Percentiles rank a stretch among this genome's conserved stretches.
Evolutionary conservation across 78 protist genomes (phyloP).

Genomic region (Speleostelium caveatum): DNA sequence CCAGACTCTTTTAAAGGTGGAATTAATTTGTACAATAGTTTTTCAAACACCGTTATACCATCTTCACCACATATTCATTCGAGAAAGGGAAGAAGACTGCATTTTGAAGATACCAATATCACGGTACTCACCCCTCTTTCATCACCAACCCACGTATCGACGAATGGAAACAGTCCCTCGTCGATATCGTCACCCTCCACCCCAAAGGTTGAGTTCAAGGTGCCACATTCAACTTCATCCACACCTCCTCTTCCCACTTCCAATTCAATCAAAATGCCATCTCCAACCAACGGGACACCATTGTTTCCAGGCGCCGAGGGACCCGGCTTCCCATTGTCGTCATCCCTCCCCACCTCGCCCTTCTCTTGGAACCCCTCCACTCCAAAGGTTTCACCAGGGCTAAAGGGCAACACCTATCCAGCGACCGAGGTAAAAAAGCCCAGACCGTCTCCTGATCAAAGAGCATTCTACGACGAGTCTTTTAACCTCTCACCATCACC

Average conservation of each 20-base stretch:
- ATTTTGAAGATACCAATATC: constrained; percentile 10
- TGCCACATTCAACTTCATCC: background rate
- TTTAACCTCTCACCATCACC: constrained; percentile 44
- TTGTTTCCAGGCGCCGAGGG: too few species aligned
- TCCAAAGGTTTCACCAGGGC: background rate
- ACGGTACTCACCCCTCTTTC: background rate
- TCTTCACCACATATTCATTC: constrained; percentile 11
- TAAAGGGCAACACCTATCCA: constrained; percentile 21
- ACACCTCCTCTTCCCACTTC: background rate
- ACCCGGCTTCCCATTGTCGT: too few species aligned
- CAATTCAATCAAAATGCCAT: background rate
- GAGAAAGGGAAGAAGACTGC: constrained; percentile 56
- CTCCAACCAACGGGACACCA: background rate
- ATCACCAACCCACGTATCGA: background rate
- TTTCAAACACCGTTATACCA: background rate
- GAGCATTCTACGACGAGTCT: constrained; percentile 30
- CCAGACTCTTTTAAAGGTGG: background rate
- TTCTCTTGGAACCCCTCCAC: constrained; percentile 5
- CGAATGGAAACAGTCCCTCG: background rate
- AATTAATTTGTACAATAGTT: background rate
- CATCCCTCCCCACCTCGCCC: constrained; percentile 69
- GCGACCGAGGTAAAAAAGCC: constrained; percentile 12
- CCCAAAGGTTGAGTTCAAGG: background rate
- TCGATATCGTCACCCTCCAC: background rate
- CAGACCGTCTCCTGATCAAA: constrained; percentile 55